phyloP scores from a whole-genome alignment of 2,329 filamentous ascomycete species.

The Penicillium sp. region DNA sequence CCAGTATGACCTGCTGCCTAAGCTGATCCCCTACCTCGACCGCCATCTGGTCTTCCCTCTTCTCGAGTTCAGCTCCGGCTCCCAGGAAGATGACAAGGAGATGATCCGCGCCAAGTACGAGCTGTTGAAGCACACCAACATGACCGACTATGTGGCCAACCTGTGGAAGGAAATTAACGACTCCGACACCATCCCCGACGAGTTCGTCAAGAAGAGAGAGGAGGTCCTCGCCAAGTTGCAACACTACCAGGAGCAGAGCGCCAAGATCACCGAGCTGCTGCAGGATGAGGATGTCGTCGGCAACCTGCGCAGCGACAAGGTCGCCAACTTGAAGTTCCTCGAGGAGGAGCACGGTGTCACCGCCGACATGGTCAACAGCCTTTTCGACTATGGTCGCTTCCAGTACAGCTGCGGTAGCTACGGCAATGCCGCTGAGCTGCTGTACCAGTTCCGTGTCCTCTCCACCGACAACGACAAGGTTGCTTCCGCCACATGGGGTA shows the following conservation, averaged over 20 bases:
- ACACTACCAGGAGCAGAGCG: slow-evolving; percentile 75
- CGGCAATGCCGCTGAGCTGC: slow-evolving; percentile 74
- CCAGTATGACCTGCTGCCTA: slow-evolving; percentile 73
- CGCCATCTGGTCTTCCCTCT: slow-evolving; percentile 93
- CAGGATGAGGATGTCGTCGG: slow-evolving; percentile 82
- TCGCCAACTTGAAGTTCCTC: slow-evolving; percentile 94
- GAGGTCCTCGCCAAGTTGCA: slow-evolving; percentile 75
- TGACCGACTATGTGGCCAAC: slow-evolving; percentile 93
- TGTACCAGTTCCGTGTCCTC: slow-evolving; percentile 95
- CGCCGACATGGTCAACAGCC: slow-evolving; percentile 85
- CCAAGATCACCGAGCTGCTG: slow-evolving; percentile 78
- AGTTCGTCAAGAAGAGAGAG: slow-evolving; percentile 82
- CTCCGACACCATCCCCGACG: slow-evolving; percentile 65
- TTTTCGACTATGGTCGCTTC: slow-evolving; percentile 93
- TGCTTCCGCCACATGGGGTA: slow-evolving; percentile 90
- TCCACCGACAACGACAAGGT: slow-evolving; percentile 99
- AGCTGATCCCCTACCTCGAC: slow-evolving; percentile 84
- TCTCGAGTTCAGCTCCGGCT: slow-evolving; percentile 77
- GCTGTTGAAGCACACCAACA: slow-evolving; percentile 93
- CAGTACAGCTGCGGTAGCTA: slow-evolving; percentile 98
- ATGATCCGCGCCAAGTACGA: slow-evolving; percentile 82
- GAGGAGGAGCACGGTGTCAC: slow-evolving; percentile 95
- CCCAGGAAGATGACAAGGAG: slow-evolving; percentile 69
- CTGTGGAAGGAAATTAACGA: slow-evolving; percentile 83
- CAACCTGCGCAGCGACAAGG: slow-evolving; percentile 90